Evolutionary conservation across 2,329 filamentous ascomycete genomes (phyloP), one percentile per base, ranked within the genome.

Genomic region (Macrophomina phaseolina): DNA sequence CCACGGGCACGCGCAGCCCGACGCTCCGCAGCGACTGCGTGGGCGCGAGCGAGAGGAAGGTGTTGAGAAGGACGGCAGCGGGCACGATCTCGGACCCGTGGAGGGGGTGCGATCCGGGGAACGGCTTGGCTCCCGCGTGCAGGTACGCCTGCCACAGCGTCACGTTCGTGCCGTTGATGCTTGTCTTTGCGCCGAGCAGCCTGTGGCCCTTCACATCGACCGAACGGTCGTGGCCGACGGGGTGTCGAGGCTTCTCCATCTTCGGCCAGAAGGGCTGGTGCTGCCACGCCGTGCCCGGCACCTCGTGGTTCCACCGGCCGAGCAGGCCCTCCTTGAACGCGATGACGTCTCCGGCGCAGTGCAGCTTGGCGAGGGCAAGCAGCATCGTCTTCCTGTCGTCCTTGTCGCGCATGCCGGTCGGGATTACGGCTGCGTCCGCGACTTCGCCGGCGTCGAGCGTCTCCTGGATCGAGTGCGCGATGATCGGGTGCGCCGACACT

Each of bases 11-110:
- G 1, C 72, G 73, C 12, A 81, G 70, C 34, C 71, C 69, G 18
- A 82, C 70, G 53, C 80, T 73, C 6, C 71, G 68, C 5, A 82
- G 68, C 1, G 70, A 56, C 1, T 65, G 64, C 4, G 70, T 73
- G 3, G 72, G 68, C 0, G 77, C 78, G 1, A 76, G 79, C 28
- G 76, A 70, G 16, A 75, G 62, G 62, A 81, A 80, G 1, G 78
- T 82, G 68, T 82, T 82, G 53, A 81, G 70, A 23, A 80, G 71
- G 2, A 77, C 76, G 1, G 79, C 80, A 2, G 79, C 81, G 2
- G 81, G 81, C 5, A 82, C 73, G 38, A 82, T 82, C 67, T 82
- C 80, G 2, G 79, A 79, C 5, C 79, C 80, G 49, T 78, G 73
- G 1, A 83, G 71, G 5, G 76, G 79, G 69, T 82, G 80, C 18